Evolutionary conservation across 176 grass and related monocot genomes (phyloP), one percentile per base, ranked within the genome.

Genomic region (Avena eriantha): DNA sequence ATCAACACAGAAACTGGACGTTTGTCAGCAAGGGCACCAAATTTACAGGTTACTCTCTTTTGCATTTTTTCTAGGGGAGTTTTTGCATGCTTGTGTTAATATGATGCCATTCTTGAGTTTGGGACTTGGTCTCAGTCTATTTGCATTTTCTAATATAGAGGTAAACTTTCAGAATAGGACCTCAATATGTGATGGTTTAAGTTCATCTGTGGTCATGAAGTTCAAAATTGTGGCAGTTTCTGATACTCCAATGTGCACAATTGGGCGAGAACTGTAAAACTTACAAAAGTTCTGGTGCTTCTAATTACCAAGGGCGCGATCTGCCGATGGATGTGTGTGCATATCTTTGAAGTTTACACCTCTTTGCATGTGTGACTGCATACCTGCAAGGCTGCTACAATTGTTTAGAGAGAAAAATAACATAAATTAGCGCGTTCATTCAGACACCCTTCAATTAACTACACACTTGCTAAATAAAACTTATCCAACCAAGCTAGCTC

Each of bases 1-100:
- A 98, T 98, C 80, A 98, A 98, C 56, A 98, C 97, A 63, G 97
- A 98, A 90, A 98, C 97, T 85, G 97, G 97, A 19, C 94, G 94
- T 51, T 88, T 96, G 84, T 98, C 97, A 10, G 92, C 97, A 8
- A 98, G 97, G 90, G 78, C 93, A 73, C 97, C 97, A 50, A 98
- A 93, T 88, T 89, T 98, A 80, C 97, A 98, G 97, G 97, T 98
- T 83, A 76, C 81, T 34, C 47, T 65, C 78, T 69, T 70, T 80
- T 82, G 48, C 33, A 76, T 51, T 80, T 68, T 45, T 73, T 35
- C 46, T 87, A 8, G 21, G 5, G 19, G 29, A 63, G 53, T 35
- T 63, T 86, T 46, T 69, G 24, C 6, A 19, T 45, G 53, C 23
- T 31, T 55, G 57, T 82, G 26, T 3, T 80, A 67, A 73, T 78